Conservation (phyloP, 768 basidiomycete species). For the Hydnomerulius pinastri region DNA sequence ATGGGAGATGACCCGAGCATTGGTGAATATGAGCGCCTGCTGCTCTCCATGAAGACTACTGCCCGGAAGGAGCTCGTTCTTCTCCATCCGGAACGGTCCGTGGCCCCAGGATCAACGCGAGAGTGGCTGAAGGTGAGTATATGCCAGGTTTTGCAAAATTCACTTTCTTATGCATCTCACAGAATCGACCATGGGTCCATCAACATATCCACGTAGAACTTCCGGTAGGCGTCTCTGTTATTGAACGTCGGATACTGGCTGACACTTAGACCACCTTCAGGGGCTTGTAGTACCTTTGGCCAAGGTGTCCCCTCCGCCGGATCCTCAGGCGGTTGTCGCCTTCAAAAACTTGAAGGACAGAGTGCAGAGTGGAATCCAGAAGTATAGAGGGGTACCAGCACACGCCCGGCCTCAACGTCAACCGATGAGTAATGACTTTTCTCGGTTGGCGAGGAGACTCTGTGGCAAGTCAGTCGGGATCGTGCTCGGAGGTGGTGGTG, state of each 20-base stretch:
- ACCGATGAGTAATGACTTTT: conserved; percentile 89
- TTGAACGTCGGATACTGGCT: neutral
- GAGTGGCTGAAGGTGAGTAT: conserved; percentile 87
- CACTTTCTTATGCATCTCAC: conserved; percentile 9
- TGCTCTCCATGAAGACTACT: conserved; percentile 96
- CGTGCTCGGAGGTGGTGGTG: conserved; percentile 97
- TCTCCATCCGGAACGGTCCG: conserved; percentile 88
- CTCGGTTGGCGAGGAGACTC: conserved; percentile 84
- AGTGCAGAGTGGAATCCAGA: conserved; percentile 87
- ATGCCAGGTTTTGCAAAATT: neutral
- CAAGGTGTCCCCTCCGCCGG: conserved; percentile 65
- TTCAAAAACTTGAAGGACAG: conserved; percentile 91
- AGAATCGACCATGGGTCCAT: conserved; percentile 96
- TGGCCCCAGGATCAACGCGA: conserved; percentile 87
- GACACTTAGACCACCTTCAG: conserved; percentile 37
- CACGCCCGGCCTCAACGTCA: conserved; percentile 71
- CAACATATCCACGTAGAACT: conserved; percentile 96
- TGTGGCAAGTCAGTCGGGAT: conserved; percentile 93
- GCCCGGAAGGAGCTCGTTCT: conserved; percentile 97
- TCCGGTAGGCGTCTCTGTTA: conserved; percentile 49
- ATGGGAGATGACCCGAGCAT: conserved; percentile 90
- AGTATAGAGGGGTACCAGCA: conserved; percentile 70
- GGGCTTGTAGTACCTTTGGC: conserved; percentile 68
- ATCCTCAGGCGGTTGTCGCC: conserved; percentile 85
- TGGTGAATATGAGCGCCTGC: conserved; percentile 92